A percentile compares a stretch with the other conserved stretches of the same genome.
Conservation (phyloP, 257 asterid genomes). For the Nicotiana sylvestris region DNA sequence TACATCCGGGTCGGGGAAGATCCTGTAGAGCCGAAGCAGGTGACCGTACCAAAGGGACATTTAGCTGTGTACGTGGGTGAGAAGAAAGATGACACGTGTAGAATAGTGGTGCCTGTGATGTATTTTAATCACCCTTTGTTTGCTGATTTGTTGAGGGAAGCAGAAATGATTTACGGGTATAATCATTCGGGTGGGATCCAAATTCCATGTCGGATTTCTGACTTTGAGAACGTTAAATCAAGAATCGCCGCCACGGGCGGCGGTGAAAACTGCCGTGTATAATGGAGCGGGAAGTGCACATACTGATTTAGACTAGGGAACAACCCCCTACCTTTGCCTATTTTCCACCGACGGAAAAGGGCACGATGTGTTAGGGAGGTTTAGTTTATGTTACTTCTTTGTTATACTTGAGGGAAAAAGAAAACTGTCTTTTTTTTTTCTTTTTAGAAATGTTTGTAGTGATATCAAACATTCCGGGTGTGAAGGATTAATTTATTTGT, state of each 20-base stretch:
- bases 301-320: neutral
- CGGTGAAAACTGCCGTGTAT: slow-evolving; percentile 25
- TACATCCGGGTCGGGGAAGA: slow-evolving; percentile 34
- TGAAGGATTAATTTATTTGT: too few species aligned
- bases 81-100: slow-evolving; percentile 38
- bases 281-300: slow-evolving; percentile 19
- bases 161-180: slow-evolving; percentile 57
- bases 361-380: neutral
- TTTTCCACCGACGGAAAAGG: neutral
- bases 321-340: neutral
- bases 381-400: neutral
- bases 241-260: slow-evolving; percentile 43
- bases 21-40: slow-evolving; percentile 4
- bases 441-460: too few species aligned
- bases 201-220: slow-evolving; percentile 58
- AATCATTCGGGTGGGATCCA: slow-evolving; percentile 60
- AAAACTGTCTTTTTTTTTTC: too few species aligned
- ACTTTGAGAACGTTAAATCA: slow-evolving; percentile 48
- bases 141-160: slow-evolving; percentile 41
- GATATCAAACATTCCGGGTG: too few species aligned
- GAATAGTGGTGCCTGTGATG: slow-evolving; percentile 62
- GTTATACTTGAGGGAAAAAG: too few species aligned
- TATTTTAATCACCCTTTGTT: slow-evolving; percentile 64
- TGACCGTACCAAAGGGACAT: slow-evolving; percentile 48
- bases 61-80: slow-evolving; percentile 63